phyloP scores from a whole-genome alignment of 202 grass and related monocot genomes.

The Thinopyrum obtusiflorum region DNA sequence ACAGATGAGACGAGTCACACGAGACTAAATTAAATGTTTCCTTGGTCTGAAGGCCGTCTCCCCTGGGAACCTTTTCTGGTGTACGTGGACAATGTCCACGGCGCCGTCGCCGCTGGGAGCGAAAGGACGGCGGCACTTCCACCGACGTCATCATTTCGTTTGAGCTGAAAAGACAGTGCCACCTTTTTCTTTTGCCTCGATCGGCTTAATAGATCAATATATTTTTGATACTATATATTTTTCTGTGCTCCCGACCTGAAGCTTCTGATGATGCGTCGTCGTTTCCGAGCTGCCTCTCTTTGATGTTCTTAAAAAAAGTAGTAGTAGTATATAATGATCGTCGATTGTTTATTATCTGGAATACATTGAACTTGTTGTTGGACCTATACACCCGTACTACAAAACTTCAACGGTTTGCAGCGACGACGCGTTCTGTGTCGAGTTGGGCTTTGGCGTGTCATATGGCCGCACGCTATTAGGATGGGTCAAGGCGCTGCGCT shows the following conservation, averaged over 20 bases:
- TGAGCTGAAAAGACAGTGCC: background rate
- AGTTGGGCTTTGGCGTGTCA: no score
- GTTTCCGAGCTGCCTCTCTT: background rate
- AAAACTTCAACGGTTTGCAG: no score
- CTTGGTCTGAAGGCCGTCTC: no score
- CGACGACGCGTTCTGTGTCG: no score
- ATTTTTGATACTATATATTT: background rate
- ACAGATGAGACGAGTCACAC: background rate
- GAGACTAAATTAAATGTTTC: no score
- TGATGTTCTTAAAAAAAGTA: background rate
- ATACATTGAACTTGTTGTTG: no score
- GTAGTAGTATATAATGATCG: no score
- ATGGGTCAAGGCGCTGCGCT: no score
- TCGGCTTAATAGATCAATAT: background rate
- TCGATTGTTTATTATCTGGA: no score
- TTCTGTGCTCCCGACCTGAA: background rate
- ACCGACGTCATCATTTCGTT: slow-evolving; percentile 1
- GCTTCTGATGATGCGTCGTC: background rate
- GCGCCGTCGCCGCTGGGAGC: background rate
- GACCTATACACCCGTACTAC: no score
- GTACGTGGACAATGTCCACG: background rate
- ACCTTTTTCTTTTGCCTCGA: background rate
- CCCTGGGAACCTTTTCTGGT: no score
- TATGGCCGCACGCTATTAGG: no score
- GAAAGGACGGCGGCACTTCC: background rate